These are phyloP conservation scores for Fusarium vanettenii DNA, from an alignment of 2,329 filamentous ascomycete genomes.

Conservation along the genomic window DNA sequence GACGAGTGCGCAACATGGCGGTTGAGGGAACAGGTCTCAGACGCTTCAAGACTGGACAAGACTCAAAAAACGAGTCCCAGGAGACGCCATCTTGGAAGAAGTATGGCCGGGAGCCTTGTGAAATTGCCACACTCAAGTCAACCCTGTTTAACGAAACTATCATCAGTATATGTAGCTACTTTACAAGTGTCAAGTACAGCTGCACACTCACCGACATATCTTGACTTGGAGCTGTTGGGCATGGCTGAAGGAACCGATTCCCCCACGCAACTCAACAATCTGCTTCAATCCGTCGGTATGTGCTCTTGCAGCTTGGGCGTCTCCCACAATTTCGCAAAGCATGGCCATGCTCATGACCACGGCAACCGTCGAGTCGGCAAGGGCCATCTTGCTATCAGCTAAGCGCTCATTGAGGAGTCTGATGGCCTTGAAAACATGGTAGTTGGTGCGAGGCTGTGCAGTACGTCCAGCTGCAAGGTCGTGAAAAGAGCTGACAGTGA, in stretches of 20 bases:
- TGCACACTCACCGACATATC: background rate
- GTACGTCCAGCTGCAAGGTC: background rate
- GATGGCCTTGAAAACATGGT: background rate
- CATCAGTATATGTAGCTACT: background rate
- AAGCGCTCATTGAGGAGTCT: background rate
- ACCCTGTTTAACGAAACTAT: background rate
- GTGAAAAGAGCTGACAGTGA: background rate
- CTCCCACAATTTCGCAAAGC: background rate
- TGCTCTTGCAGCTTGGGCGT: background rate
- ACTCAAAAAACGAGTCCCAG: background rate
- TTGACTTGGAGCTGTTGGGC: background rate
- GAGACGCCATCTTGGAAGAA: background rate
- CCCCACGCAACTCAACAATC: background rate
- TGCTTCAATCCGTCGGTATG: background rate
- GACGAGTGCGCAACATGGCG: background rate
- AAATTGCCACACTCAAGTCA: background rate
- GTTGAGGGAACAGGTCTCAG: background rate
- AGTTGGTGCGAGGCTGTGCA: background rate
- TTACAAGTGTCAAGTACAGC: background rate
- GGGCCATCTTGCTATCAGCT: background rate
- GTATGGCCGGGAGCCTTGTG: background rate
- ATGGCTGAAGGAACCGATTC: background rate
- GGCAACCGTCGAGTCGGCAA: background rate
- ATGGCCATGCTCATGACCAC: constrained; percentile 1
- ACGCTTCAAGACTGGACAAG: background rate